Evolutionary conservation across 306 rosid species (phyloP), one percentile per base, ranked within the genome.

Genomic region (Begonia loranthoides): DNA sequence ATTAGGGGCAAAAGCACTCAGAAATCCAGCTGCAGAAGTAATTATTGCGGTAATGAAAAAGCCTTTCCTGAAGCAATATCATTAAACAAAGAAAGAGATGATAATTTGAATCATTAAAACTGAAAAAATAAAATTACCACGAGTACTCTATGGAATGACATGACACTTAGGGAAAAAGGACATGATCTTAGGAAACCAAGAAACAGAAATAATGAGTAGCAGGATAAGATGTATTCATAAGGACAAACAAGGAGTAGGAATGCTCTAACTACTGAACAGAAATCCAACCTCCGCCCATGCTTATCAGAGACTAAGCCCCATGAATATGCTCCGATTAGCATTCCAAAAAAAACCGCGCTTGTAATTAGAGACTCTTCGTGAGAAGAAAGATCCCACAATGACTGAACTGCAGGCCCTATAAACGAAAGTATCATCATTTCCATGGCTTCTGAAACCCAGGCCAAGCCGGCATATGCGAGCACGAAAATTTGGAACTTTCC

Each of bases 391-490:
- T 11, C 66, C 95, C 93, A 86, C n/a, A 71, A 73, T 51, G 95
- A 74, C 64, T 75, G 81, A 64, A 86, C 88, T 9, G 99, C 99
- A 8, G 99, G 95, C 52, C 99, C 99, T 4, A 90, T 80, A 68
- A 90, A 83, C 17, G 94, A 90, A 33, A 90, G 95, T 16, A 90
- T 53, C 99, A 90, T 90, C 99, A 90, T 76, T 77, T 90, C 99
- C 99, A 90, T 90, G 33, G 95, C 99, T 73, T 90, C 99, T 50
- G 99, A 83, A 55, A 80, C 34, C 95, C 99, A 90, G 52, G 92
- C 95, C 76, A 86, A 64, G 57, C 99, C 99, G 3, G 99, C 99
- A 62, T 90, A 90, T 55, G 40, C 70, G 52, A 90, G 92, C 64
- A 90, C 95, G 3, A 86, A 66, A 15, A 82, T 60, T 67, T 90